phyloP scores from a whole-genome alignment of 257 asterid species.

The Capsicum chinense region DNA sequence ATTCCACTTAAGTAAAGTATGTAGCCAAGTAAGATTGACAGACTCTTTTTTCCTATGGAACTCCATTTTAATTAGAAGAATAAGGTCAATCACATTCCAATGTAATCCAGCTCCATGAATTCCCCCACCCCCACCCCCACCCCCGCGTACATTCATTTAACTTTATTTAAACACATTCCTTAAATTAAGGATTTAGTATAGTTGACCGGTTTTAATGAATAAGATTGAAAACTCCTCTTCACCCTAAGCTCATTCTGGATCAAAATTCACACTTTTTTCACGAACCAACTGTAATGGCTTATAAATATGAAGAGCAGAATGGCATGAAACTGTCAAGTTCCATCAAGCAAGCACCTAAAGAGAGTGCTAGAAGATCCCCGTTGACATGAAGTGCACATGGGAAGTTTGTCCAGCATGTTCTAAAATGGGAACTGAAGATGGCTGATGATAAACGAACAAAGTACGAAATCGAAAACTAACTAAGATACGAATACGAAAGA shows the following conservation, averaged over 20 bases:
- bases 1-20: not conserved
- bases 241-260: not conserved
- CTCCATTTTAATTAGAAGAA: not conserved
- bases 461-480: too few species aligned
- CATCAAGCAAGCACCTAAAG: not conserved
- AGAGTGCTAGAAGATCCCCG: not conserved
- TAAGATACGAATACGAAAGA: too few species aligned
- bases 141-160: not conserved
- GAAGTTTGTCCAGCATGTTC: not conserved
- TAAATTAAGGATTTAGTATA: not conserved
- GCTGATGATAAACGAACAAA: not conserved
- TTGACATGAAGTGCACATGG: not conserved
- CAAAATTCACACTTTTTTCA: not conserved
- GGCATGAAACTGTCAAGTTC: not conserved
- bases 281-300: not conserved
- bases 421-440: conserved; percentile 3
- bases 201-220: not conserved
- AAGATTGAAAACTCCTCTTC: not conserved
- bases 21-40: not conserved
- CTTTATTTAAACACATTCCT: not conserved
- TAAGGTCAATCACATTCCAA: not conserved
- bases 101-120: not conserved
- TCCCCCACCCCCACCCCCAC: not conserved
- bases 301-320: not conserved
- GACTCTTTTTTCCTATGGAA: not conserved